Evolutionary conservation across 805 yeast genomes (phyloP), one percentile per base, ranked within the genome.

Genomic region (Blastobotrys peoriensis): DNA sequence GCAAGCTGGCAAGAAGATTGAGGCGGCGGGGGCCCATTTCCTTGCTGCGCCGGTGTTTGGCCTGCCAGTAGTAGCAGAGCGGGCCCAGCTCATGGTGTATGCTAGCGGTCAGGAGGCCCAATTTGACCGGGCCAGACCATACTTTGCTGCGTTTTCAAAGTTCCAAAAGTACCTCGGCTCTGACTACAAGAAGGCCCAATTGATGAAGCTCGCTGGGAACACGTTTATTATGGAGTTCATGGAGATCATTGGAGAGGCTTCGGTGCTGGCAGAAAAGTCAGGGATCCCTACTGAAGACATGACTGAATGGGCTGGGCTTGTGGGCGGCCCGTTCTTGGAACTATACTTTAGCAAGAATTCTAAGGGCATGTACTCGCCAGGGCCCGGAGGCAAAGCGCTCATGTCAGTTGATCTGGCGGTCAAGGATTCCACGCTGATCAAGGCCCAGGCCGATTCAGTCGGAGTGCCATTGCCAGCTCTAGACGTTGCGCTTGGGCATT

Each of bases 1-100:
- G 30, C 8, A 8, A 25, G 30, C 13, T 8, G 30, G 10, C 8
- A 25, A 25, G 30, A 25, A 25, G 17, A 42, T 52, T 22, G 42
- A 30, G 16, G 48, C 19, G 2, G 51, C 53, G 21, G 59, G 58
- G n/a, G 59, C 51, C 3, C 36, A 33, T 4, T 58, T 53, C 34
- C 51, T 58, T 28, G 50, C 60, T n/a, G 22, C 56, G 22, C 63
- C 63, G 2, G 62, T 59, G 38, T 59, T 59, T 39, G 63, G 63
- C 15, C 57, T 58, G 13, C 52, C 59, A 9, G 57, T 60, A 5
- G 44, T 53, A 27, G 60, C 63, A 2, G 49, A 44, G 13, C 52
- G 53, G 3, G 60, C 52, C n/a, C 40, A 47, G 40, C 53, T 59
- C 5, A 45, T 59, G 18, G 30, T 25, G 13, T 25, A 25, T 17